Base-by-base conservation (phyloP, 257 asterid genomes). In the Solanum neorickii region DNA sequence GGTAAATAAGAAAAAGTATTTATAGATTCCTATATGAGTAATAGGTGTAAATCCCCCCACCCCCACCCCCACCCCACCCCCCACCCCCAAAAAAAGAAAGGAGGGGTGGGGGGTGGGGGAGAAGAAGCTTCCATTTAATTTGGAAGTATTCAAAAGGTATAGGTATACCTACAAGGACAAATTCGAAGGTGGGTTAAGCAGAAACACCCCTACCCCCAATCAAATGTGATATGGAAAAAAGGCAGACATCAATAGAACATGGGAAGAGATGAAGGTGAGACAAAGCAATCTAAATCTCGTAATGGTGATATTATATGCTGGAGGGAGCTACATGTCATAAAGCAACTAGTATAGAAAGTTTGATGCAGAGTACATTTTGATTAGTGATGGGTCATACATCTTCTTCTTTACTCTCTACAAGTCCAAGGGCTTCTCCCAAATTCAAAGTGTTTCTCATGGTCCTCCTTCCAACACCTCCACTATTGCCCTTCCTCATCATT, bases 401-500 rank as follows among this genome's bases (percentile, higher is more conserved):
- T 42, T 88, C 90, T 14, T 82, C 90, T 16, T 83, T 69, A 59
- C 33, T 72, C 9, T 88, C 88, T 41, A 74, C 52, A 46, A 87
- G 88, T 76, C 91, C 91, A 4, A 91, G 73, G 70, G 91, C 93
- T 84, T 91, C 92, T 9, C 91, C 91, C 78, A 91, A 80, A 85
- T 90, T 87, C 73, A 91, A 44, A 84, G 88, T 89, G 52, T 85
- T 90, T 72, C 92, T 88, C 89, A 91, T 90, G 42, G 93, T 91
- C 88, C 92, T 89, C 86, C 93, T 90, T 56, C 92, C 93, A 68
- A 91, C 73, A 82, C 49, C 87, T 87, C 92, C 92, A 25, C 92
- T 92, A 86, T 88, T 90, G 59, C 91, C 92, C 70, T 90, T 90
- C 85, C 91, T 90, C 93, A 90, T 91, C 93, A 91, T 91, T 31